A percentile compares a stretch with the other conserved stretches of the same genome.
These are phyloP conservation scores for Thalia dealbata DNA, from an alignment of 176 grass and related monocot species.

Conservation along the genomic window DNA sequence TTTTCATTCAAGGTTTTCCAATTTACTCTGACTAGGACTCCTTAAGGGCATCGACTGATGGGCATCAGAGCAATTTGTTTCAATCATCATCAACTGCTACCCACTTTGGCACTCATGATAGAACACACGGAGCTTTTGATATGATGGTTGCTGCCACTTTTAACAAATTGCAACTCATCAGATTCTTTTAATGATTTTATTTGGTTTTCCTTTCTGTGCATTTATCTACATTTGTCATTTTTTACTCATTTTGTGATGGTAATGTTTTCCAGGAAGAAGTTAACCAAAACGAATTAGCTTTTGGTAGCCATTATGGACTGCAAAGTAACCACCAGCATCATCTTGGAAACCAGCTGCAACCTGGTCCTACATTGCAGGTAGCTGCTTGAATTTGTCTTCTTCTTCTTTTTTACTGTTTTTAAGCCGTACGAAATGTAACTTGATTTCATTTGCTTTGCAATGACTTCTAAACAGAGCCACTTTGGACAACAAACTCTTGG, in stretches of 20 bases:
- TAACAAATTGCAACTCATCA: slow-evolving; percentile 10
- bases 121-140: slow-evolving; percentile 50
- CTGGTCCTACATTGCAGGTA: slow-evolving; percentile 40
- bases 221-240: neutral
- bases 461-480: slow-evolving; percentile 24
- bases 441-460: slow-evolving; percentile 1
- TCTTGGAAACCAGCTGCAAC: slow-evolving; percentile 42
- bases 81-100: slow-evolving; percentile 52
- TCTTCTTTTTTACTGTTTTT: slow-evolving; percentile 14
- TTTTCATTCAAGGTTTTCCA: slow-evolving; percentile 3
- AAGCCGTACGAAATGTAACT: neutral
- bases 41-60: slow-evolving; percentile 34
- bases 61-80: slow-evolving; percentile 38
- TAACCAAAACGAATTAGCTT: slow-evolving; percentile 57
- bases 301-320: slow-evolving; percentile 47
- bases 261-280: slow-evolving; percentile 50
- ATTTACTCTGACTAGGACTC: slow-evolving; percentile 28
- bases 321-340: slow-evolving; percentile 42
- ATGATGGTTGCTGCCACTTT: slow-evolving; percentile 35
- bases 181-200: slow-evolving; percentile 8
- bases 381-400: neutral
- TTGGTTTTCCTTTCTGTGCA: neutral
- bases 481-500: slow-evolving; percentile 45
- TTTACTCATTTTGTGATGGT: slow-evolving; percentile 8
- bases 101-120: slow-evolving; percentile 52